Conservation (phyloP, 306 rosid species). For the Vigna nakashimae region DNA sequence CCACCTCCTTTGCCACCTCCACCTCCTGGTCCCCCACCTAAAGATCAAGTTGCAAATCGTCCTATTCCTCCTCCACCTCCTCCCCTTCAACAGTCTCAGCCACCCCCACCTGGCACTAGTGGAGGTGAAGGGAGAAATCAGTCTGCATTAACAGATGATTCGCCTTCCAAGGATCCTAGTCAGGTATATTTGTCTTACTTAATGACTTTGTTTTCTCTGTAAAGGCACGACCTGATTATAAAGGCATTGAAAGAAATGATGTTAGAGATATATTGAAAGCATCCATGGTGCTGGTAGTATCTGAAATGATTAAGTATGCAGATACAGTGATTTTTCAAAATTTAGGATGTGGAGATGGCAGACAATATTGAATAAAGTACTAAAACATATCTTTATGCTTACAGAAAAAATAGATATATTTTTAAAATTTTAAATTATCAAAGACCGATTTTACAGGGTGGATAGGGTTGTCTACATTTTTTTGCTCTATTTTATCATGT, state of each 20-base stretch:
- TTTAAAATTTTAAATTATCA: background rate
- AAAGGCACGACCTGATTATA: conserved; percentile 16
- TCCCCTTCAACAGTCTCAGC: conserved; percentile 72
- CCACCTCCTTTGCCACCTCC: conserved; percentile 95
- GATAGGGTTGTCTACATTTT: background rate
- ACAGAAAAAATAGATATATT: background rate
- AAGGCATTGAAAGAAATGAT: conserved; percentile 18
- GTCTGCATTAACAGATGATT: conserved; percentile 60
- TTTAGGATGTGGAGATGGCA: conserved; percentile 29
- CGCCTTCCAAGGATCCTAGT: conserved; percentile 59
- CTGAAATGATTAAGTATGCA: conserved; percentile 14
- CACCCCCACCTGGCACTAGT: conserved; percentile 74
- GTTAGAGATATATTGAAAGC: conserved; percentile 20
- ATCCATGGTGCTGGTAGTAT: conserved; percentile 32
- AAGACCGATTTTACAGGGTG: background rate
- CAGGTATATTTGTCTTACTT: conserved; percentile 61
- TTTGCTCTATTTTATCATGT: conserved; percentile 8
- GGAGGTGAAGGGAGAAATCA: conserved; percentile 70
- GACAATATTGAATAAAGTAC: conserved; percentile 28
- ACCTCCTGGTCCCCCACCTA: conserved; percentile 96
- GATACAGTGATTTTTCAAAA: conserved; percentile 29
- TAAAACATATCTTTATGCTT: conserved; percentile 7
- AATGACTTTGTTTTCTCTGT: conserved; percentile 24
- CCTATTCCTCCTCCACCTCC: conserved; percentile 81
- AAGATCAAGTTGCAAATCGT: conserved; percentile 66